Evolutionary conservation across 1,284 basidiomycete genomes (phyloP), one percentile per base, ranked within the genome.

Genomic region (Leccinum proximum): DNA sequence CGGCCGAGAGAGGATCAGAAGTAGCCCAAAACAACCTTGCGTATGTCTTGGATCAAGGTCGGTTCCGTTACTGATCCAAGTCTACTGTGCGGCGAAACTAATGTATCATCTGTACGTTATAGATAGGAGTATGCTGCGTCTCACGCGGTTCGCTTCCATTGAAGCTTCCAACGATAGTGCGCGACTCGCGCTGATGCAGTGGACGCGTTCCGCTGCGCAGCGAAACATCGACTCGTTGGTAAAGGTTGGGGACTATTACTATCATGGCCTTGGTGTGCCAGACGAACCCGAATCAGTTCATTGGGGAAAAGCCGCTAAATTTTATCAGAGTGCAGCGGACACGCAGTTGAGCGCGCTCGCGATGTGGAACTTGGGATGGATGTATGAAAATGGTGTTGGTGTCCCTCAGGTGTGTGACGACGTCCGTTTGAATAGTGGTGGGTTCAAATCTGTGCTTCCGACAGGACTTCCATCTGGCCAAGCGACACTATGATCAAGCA

Each of bases 311-410:
- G 97, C 97, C 0, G 94, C 93, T 0, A 87, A 88, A 16, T 98
- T 94, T 76, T 99, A 99, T 74, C 94, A 94, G 73, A 91, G 93
- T 35, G 94, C 94, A 6, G 94, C 94, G 2, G 94, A 96, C 70
- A 96, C 93, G 2, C 92, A 95, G 67, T 73, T 91, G 66, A 97
- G 94, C 69, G 94, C 96, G 1, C 82, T 99, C 69, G 96, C 97
- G 2, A 95, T 97, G 88, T 99, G 96, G 96, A 98, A 98, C 73
- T 79, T 99, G 33, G 97, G 97, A 1, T 98, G 93, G 92, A 97
- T 99, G 95, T 98, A 98, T 76, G 97, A 99, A 79, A 93, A 95
- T 71, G 97, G 97, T 0, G 77, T 92, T 33, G 97, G 97, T 4
- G 94, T 98, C 0, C 87, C 91, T 26, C 88, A 91, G 81, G 92